Base-by-base conservation (phyloP, 176 grass and related monocot genomes). In the Eleusine indica region DNA sequence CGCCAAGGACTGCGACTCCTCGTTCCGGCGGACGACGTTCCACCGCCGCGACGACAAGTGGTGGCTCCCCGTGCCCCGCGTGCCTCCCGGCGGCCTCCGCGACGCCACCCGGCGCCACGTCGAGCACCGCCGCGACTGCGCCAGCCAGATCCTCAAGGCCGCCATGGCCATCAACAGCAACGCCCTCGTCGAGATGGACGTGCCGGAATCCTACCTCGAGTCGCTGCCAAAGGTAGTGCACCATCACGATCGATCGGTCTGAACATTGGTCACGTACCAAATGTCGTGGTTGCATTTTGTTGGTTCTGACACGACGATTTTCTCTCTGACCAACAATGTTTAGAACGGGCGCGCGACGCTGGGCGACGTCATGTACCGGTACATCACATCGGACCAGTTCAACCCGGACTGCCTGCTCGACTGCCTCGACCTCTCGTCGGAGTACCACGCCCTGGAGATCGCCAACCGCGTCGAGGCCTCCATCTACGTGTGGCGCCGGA, bases 121-220 rank as follows among this genome's bases (percentile, higher is more conserved):
- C 66, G 89, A 96, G 82, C 93, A 96, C 84, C 88, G 90, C 49
- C 91, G 89, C 58, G 97, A 94, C 41, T 90, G 89, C 13, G 84
- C 84, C 40, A 99, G 66, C 80, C 97, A 99, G 81, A 99, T 99
- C 30, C 81, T 96, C 38, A 99, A 99, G 91, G 97, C 97, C 30
- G 86, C 91, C 76, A 90, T 96, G 86, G 91, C 97, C 62, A 99
- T 96, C 63, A 99, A 99, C 74, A 90, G 91, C 88, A 92, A 90
- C 68, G 85, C 91, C 54, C 30, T 99, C 73, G 91, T 89, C 30
- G 97, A 99, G 62, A 99, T 99, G 91, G 97, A 94, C 66, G 86
- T 99, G 39, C 97, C 97, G 9, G 89, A 89, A 14, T 96, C 89
- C 22, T 96, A 94, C 88, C 80, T 94, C 21, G 86, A 89, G 74